Conservation (phyloP, 1,284 basidiomycete genomes). For the Ganoderma resinaceum region DNA sequence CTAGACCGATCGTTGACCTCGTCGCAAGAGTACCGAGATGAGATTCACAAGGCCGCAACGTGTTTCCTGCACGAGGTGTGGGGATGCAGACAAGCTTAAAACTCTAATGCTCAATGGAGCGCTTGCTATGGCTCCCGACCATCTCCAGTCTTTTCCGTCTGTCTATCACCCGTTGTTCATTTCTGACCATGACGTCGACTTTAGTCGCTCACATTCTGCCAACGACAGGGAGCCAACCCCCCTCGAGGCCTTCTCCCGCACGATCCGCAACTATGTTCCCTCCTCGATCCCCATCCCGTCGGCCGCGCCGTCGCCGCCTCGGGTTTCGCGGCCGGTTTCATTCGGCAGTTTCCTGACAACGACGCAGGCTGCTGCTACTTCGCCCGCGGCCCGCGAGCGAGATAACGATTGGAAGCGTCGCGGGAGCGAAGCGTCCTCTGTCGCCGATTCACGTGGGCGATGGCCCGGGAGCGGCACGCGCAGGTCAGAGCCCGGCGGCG, state of each 20-base stretch:
- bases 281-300: slow-evolving; percentile 56
- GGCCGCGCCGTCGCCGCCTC: slow-evolving; percentile 54
- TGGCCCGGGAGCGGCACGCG: slow-evolving; percentile 11
- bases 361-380: slow-evolving; percentile 8
- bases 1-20: neutral
- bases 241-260: slow-evolving; percentile 57
- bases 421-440: slow-evolving; percentile 29
- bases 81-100: neutral
- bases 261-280: slow-evolving; percentile 60
- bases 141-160: slow-evolving; percentile 10
- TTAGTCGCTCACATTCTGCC: slow-evolving; percentile 17
- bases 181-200: slow-evolving; percentile 16
- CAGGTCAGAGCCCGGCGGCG: slow-evolving; percentile 17
- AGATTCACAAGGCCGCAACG: slow-evolving; percentile 12
- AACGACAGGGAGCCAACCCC: slow-evolving; percentile 51
- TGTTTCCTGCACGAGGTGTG: slow-evolving; percentile 15
- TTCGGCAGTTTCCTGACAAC: slow-evolving; percentile 50
- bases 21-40: slow-evolving; percentile 10
- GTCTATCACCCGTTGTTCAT: slow-evolving; percentile 10
- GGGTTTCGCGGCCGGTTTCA: slow-evolving; percentile 56
- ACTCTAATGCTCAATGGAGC: neutral
- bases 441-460: slow-evolving; percentile 26
- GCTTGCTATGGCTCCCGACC: slow-evolving; percentile 15
- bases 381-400: slow-evolving; percentile 16
- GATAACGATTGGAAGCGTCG: slow-evolving; percentile 28